Percentiles rank a stretch among this genome's conserved stretches.
Conservation (phyloP, 1,284 basidiomycete genomes). For the Ganoderma meredithae region DNA sequence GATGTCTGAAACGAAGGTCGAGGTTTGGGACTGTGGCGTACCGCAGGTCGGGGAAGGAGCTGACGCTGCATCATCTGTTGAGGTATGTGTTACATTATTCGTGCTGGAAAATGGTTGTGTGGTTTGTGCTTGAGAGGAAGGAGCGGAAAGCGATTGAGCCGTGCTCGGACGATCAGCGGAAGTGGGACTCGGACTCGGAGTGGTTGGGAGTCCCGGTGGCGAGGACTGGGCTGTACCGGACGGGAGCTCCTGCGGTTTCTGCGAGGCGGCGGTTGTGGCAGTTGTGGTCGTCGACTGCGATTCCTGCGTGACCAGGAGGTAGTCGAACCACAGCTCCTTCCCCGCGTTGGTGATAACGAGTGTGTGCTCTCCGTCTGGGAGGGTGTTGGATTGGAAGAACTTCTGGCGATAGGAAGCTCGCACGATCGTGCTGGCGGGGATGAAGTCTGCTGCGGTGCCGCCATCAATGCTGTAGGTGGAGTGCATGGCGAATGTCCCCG, state of each 20-base stretch:
- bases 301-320: background rate
- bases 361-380: conserved; percentile 9
- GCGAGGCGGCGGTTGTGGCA: background rate
- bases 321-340: background rate
- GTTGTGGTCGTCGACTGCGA: background rate
- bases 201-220: background rate
- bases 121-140: background rate
- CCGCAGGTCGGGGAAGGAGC: background rate
- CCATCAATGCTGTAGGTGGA: conserved; percentile 13
- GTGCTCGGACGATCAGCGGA: background rate
- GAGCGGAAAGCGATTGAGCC: background rate
- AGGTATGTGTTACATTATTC: background rate
- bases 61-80: background rate
- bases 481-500: conserved; percentile 5
- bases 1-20: background rate
- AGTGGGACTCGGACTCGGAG: background rate
- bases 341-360: background rate
- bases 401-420: background rate
- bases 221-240: background rate
- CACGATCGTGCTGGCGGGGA: conserved; percentile 4
- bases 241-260: background rate
- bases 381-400: background rate
- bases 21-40: background rate
- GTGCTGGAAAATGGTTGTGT: background rate
- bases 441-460: background rate